Evolutionary conservation across 108 stramenopile genomes (phyloP), one percentile per base, ranked within the genome.

Genomic region (Parietichytrium sp.): DNA sequence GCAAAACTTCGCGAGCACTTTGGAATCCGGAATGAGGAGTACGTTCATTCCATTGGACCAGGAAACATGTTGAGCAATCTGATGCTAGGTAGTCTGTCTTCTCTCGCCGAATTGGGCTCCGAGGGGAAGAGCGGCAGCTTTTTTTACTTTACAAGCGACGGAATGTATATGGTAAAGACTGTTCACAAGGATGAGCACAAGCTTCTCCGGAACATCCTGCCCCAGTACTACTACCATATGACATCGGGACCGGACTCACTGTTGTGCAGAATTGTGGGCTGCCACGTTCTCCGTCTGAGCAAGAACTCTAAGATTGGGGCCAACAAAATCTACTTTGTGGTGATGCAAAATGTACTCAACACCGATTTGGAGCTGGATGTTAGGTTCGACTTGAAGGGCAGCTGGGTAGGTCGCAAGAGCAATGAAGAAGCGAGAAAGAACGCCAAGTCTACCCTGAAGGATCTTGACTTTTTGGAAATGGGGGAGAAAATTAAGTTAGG

Each of bases 111-210:
- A 18, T 38, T 72, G 7, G 55, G 55, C 15, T 72, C 55, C 38
- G 55, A 72, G 29, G 55, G 55, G 29, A 97, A 97, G 84, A 92
- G 92, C 84, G 96, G 96, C 16, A 95, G 96, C 79, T 98, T 97
- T 83, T 97, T 98, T 87, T 98, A 97, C 84, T 98, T 96, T 80
- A 96, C 95, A 4, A 93, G 93, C 82, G 98, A 98, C 85, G 98
- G 96, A 55, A 38, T 42, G 51, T 97, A 92, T 78, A 96, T 97
- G 96, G 94, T 97, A 85, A 97, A 95, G 83, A 95, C 95, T 30
- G 95, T 96, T 93, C 96, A 95, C 7, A 94, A 96, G 81, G 92
- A 94, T 8, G 98, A 98, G 85, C 94, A 93, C 78, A 97, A 96
- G 90, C 96, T 96, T 80, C 87, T 97, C 79, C 91, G 86, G 23